Conservation (phyloP, 2,329 filamentous ascomycete genomes). For the Paraphaeosphaeria minitans region DNA sequence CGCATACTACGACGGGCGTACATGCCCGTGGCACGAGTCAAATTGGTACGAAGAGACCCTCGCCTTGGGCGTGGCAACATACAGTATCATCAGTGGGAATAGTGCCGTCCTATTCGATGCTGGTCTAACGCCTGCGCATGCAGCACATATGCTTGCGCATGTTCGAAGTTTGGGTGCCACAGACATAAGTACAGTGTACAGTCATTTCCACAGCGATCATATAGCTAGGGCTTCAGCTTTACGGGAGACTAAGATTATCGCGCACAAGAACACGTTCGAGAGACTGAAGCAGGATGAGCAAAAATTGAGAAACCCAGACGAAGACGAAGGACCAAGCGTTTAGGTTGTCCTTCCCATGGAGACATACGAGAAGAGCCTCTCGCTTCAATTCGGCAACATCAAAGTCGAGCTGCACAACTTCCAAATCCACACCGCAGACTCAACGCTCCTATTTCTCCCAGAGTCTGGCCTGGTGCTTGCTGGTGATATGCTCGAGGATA, state of each 20-base stretch:
- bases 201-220: slow-evolving; percentile 20
- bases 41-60: slow-evolving; percentile 19
- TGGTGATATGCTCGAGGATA: slow-evolving; percentile 21
- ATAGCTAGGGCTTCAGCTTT: slow-evolving; percentile 17
- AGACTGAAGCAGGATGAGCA: slow-evolving; percentile 2
- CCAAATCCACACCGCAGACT: slow-evolving; percentile 18
- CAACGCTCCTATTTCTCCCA: slow-evolving; percentile 13
- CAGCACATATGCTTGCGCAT: slow-evolving; percentile 16
- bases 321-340: slow-evolving; percentile 12
- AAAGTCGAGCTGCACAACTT: slow-evolving; percentile 16
- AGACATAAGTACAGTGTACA: slow-evolving; percentile 15
- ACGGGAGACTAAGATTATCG: slow-evolving; percentile 7
- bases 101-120: slow-evolving; percentile 18
- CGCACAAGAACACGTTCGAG: slow-evolving; percentile 5
- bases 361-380: slow-evolving; percentile 10
- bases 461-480: slow-evolving; percentile 13
- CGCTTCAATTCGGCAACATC: slow-evolving; percentile 10
- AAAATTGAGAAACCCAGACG: background rate
- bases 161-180: slow-evolving; percentile 15
- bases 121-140: slow-evolving; percentile 12
- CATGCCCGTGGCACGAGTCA: slow-evolving; percentile 14
- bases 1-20: slow-evolving; percentile 19
- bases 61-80: slow-evolving; percentile 17
- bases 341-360: slow-evolving; percentile 14
- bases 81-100: slow-evolving; percentile 15